A percentile compares a stretch with the other conserved stretches of the same genome.
phyloP scores from a whole-genome alignment of 2,329 filamentous ascomycete species.

The Penicillium vulpinum region DNA sequence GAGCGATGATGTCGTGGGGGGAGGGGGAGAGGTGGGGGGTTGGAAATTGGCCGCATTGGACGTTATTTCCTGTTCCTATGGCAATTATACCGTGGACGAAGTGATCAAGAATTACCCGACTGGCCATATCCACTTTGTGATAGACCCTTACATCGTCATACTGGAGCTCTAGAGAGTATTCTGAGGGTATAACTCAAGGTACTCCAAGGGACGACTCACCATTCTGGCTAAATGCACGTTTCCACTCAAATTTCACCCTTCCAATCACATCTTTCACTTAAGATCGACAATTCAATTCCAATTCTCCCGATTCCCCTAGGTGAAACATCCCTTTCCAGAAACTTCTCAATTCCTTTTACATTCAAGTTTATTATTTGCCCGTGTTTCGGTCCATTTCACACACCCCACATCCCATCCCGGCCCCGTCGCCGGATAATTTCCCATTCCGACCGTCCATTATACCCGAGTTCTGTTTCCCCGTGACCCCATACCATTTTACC shows the following conservation, averaged over 20 bases:
- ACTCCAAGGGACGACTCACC: background rate
- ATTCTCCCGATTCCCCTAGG: background rate
- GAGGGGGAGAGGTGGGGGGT: background rate
- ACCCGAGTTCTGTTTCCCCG: slow-evolving; percentile 13
- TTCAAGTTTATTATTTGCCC: background rate
- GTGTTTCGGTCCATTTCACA: slow-evolving; percentile 2
- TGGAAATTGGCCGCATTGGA: background rate
- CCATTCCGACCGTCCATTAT: slow-evolving; percentile 9
- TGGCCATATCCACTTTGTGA: background rate
- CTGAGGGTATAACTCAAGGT: background rate
- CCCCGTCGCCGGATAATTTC: slow-evolving; percentile 19
- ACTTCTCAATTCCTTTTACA: background rate
- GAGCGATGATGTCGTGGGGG: slow-evolving; percentile 21
- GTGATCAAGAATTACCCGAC: slow-evolving; percentile 5
- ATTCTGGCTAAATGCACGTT: slow-evolving; percentile 5
- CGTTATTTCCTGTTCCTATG: background rate
- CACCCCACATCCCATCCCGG: background rate
- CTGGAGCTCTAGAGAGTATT: background rate
- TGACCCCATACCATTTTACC: slow-evolving; percentile 2
- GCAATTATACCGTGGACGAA: background rate
- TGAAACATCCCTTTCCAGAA: background rate
- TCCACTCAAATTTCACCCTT: background rate
- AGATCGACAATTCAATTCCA: background rate
- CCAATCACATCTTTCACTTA: slow-evolving; percentile 3
- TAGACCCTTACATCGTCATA: background rate